These are phyloP conservation scores for Leccinum subtestaceum DNA, from an alignment of 768 basidiomycete genomes.

Conservation along the genomic window DNA sequence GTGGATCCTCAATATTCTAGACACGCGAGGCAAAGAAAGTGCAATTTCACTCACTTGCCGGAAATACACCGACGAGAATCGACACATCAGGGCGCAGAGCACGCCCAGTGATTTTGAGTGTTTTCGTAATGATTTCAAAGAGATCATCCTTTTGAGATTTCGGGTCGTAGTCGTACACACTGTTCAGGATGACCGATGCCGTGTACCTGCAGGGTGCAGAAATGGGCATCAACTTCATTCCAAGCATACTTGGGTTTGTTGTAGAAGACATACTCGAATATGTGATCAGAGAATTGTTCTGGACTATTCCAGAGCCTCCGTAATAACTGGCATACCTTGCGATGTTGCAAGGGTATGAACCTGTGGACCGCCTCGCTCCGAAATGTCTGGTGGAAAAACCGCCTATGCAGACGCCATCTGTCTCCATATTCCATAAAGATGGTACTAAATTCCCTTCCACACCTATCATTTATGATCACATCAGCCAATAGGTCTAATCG, in stretches of 20 bases:
- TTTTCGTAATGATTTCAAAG: conserved; percentile 6
- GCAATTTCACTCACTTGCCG: conserved; percentile 10
- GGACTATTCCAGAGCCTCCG: conserved; percentile 33
- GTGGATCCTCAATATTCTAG: not conserved
- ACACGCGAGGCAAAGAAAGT: not conserved
- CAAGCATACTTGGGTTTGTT: not conserved
- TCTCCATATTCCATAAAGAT: conserved; percentile 32
- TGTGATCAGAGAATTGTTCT: conserved; percentile 31
- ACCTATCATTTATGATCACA: conserved; percentile 4
- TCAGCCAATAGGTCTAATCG: not conserved
- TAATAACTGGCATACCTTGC: conserved; percentile 32
- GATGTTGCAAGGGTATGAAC: conserved; percentile 31
- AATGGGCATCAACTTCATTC: not conserved
- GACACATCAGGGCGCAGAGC: conserved; percentile 20
- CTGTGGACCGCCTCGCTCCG: conserved; percentile 20
- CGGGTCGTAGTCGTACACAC: conserved; percentile 21
- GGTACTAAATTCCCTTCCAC: conserved; percentile 23
- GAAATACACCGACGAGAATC: conserved; percentile 18
- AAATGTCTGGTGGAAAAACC: conserved; percentile 29
- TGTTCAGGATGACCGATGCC: conserved; percentile 18
- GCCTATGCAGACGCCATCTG: conserved; percentile 33
- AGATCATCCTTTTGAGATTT: conserved; percentile 15
- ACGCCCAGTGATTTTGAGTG: conserved; percentile 1
- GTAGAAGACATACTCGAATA: conserved; percentile 30
- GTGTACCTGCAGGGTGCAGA: conserved; percentile 14